These are phyloP conservation scores for Sapria himalayana DNA, from an alignment of 345 rosid species.

Conservation along the genomic window DNA sequence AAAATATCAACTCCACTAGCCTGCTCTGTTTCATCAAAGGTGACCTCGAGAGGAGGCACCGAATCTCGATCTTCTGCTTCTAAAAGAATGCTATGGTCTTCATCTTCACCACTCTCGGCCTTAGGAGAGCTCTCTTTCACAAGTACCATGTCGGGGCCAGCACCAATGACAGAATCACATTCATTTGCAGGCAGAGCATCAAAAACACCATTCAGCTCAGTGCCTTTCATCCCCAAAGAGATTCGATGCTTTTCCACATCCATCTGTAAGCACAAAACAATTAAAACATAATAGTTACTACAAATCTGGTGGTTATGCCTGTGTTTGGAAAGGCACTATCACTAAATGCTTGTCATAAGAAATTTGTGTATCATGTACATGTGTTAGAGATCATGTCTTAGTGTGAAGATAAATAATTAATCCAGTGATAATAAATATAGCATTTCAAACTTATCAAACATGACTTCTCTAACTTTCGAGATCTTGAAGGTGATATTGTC, in stretches of 20 bases:
- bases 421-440: too few species aligned
- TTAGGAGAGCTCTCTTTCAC: constrained; percentile 12
- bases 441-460: too few species aligned
- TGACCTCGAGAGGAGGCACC: constrained; percentile 68
- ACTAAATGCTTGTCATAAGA: too few species aligned
- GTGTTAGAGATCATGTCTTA: too few species aligned
- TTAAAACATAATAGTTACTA: constrained; percentile 7
- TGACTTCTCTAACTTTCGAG: too few species aligned
- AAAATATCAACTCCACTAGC: constrained; percentile 13
- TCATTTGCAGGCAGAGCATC: constrained; percentile 13
- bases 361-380: too few species aligned
- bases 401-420: too few species aligned
- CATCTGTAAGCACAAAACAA: constrained; percentile 28
- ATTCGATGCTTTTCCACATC: constrained; percentile 56
- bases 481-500: too few species aligned
- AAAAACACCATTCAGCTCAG: constrained; percentile 19
- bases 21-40: constrained; percentile 47
- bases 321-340: too few species aligned
- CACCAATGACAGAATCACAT: constrained; percentile 22
- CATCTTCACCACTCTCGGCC: constrained; percentile 16
- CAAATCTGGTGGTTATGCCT: too few species aligned
- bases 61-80: constrained; percentile 56
- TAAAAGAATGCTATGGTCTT: constrained; percentile 26
- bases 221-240: constrained; percentile 72
- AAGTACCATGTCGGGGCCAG: constrained; percentile 12